Base-by-base conservation (phyloP, 345 rosid genomes). In the Citrus australasica region DNA sequence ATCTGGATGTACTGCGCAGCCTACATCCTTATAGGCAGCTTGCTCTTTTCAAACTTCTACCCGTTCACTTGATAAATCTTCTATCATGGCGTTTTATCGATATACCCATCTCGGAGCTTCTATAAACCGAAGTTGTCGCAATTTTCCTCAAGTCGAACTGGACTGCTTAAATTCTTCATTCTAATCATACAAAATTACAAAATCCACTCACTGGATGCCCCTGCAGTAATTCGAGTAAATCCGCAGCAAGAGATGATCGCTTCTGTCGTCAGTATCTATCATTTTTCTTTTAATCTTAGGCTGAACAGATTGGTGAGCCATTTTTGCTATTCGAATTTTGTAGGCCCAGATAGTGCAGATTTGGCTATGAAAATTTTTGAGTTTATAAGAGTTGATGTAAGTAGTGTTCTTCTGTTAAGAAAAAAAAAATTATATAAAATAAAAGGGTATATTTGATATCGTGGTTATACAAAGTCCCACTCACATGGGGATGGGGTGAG, bases 31-130 rank as follows among this genome's bases (percentile, higher is more conserved):
- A 90, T 94, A 2, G 98, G 97, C 65, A 85, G 92, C 83, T 75
- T 92, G 79, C 95, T 94, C 75, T 92, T 95, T 84, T 84, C 98
- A 17, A 96, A 92, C 86, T 92, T 94, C 85, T 92, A 92, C 76
- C 99, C 98, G 32, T 93, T 92, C 83, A 95, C 99, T 71, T 93
- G 87, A 93, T 32, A 30, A 75, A 38, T 35, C 46, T 27, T 46
- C 53, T 5, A 19, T 58, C 51, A 30, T 74, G 56, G 48, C n/a
- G 60, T 30, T 38, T 37, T 74, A 53, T 61, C 0, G 5, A 70
- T 27, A 30, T 53, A 27, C 69, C 69, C 6, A 32, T 25, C 32
- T 33, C 4, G n/a, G 71, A 59, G 24, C 55, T 13, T 38, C 67
- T 35, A 48, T 48, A n/a, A 28, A 14, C 14, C 13, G 11, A 42